These are phyloP conservation scores for Tillandsia leiboldiana DNA, from an alignment of 176 grass and related monocot genomes.

Conservation along the genomic window DNA sequence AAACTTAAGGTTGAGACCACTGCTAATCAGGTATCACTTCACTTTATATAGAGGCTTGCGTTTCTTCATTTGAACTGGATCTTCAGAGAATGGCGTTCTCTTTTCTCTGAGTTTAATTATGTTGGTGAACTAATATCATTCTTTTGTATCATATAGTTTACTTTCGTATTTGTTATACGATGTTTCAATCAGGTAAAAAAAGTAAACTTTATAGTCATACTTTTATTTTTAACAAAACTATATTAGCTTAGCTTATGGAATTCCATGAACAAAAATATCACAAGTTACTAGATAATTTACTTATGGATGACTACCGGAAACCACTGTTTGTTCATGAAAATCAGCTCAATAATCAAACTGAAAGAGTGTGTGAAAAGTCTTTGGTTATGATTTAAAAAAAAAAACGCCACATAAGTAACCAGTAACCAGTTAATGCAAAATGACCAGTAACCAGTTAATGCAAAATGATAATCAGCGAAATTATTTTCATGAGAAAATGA, in stretches of 20 bases:
- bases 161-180: background rate
- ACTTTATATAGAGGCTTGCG: conserved; percentile 8
- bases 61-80: background rate
- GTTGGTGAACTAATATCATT: background rate
- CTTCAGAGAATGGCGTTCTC: too few relatives aligned
- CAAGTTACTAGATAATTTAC: background rate
- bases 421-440: too few relatives aligned
- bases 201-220: background rate
- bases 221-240: too few relatives aligned
- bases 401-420: too few relatives aligned
- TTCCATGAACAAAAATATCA: background rate
- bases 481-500: too few relatives aligned
- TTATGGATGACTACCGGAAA: background rate
- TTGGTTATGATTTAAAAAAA: too few relatives aligned
- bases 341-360: too few relatives aligned
- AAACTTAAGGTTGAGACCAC: conserved; percentile 92
- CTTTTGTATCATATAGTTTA: background rate
- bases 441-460: too few relatives aligned
- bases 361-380: too few relatives aligned
- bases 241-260: background rate
- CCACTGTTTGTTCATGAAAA: background rate
- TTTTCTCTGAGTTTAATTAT: background rate
- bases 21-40: conserved; percentile 74
- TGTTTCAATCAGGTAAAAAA: background rate
- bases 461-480: too few relatives aligned